Evolutionary conservation across 1,284 basidiomycete species (phyloP), one percentile per base, ranked within the genome.

Genomic region (Malassezia dermatis): DNA sequence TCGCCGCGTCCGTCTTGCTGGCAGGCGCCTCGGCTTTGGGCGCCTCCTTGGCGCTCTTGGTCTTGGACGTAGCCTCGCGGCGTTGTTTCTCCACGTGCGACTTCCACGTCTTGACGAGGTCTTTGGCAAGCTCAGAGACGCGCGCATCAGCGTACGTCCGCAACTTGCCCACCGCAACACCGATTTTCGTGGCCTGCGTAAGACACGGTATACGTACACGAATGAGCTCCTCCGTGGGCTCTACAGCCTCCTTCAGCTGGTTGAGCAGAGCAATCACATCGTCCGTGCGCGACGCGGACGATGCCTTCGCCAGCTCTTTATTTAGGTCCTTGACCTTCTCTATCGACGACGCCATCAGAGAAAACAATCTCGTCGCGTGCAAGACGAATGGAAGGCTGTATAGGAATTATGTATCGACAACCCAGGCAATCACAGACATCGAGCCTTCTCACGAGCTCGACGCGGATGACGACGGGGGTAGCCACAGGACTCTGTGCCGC

Each of bases 101-200:
- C 56, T 69, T 73, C 70, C 70, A 73, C 10, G 60, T 53, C 50
- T 64, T 86, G 43, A 96, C 91, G 31, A 96, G 80, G 64, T 90
- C 89, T 75, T 95, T 95, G 12, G 93, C 88, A 3, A 89, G 78
- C 54, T 88, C 84, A 2, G 87, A 76, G 3, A 96, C 82, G 19
- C 82, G 80, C 66, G 86, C 85, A 17, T 83, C 79, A 0, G 81
- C 76, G 72, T 89, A 83, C 27, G 81, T 80, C 42, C 91, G 82
- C 24, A 95, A 79, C 78, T 94, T 95, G 47, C 89, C 90, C 2
- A 96, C 87, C 0, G 89, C 87, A 11, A 94, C 79, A 56, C 91
- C 91, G 4, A 87, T 88, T 77, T 88, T 72, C 27, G 64, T 65
- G 11, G 61, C 57, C 56, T 70, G 63, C 34, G 39, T 35, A 19